Evolutionary conservation across 1,284 basidiomycete species (phyloP).

Genomic region (Moesziomyces globuligerus): DNA sequence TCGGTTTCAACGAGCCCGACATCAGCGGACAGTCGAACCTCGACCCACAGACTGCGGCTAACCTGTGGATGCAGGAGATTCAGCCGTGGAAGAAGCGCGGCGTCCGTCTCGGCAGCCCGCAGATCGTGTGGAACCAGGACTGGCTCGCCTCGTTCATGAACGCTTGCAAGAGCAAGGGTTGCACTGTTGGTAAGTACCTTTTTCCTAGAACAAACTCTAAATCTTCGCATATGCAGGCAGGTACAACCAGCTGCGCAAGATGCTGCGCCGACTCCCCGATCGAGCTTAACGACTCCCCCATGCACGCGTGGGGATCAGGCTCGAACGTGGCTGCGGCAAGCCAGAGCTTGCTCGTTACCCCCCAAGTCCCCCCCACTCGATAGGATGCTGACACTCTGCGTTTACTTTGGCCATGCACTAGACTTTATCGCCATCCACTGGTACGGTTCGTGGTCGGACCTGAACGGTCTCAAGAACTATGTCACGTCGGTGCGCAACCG

Average conservation of each 20-base stretch:
- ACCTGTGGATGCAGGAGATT: slow-evolving; percentile 54
- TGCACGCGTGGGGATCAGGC: too few relatives aligned
- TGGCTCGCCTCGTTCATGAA: slow-evolving; percentile 57
- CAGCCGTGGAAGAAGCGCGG: slow-evolving; percentile 57
- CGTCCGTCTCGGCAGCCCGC: slow-evolving; percentile 55
- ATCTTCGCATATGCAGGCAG: slow-evolving; percentile 19
- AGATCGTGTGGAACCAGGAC: slow-evolving; percentile 61
- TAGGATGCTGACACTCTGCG: slow-evolving; percentile 2
- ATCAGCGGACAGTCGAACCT: slow-evolving; percentile 58
- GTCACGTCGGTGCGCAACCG: slow-evolving; percentile 44
- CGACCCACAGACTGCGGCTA: slow-evolving; percentile 41
- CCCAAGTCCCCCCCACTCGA: neutral
- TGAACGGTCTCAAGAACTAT: slow-evolving; percentile 47
- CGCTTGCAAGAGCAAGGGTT: slow-evolving; percentile 48
- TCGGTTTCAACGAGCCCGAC: slow-evolving; percentile 64
- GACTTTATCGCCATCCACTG: slow-evolving; percentile 66
- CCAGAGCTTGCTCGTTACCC: too few relatives aligned
- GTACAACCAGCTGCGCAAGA: too few relatives aligned
- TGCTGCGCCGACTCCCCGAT: neutral
- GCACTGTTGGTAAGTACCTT: slow-evolving; percentile 46
- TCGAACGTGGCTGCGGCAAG: too few relatives aligned
- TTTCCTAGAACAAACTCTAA: slow-evolving; percentile 18
- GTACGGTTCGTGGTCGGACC: slow-evolving; percentile 57
- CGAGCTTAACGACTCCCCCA: too few relatives aligned
- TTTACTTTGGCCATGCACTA: slow-evolving; percentile 21